phyloP scores from a whole-genome alignment of 169 alveolate genomes.

The Amoebophrya sp. region DNA sequence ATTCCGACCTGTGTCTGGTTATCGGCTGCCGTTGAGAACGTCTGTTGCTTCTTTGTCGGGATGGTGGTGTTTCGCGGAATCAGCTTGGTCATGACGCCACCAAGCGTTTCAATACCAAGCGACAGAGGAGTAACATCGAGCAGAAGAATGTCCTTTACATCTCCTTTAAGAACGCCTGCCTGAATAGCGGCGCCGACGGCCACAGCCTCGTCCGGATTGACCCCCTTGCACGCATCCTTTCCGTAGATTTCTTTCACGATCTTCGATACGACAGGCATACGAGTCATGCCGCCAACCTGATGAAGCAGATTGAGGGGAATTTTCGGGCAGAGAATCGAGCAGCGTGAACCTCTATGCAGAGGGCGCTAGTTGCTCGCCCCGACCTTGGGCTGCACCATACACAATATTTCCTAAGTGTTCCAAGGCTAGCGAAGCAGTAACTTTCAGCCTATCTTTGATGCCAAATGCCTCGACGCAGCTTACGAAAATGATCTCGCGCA shows the following conservation, averaged over 20 bases:
- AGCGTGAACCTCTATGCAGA: no score
- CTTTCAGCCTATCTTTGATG: no score
- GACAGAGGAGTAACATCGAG: slow-evolving; percentile 93
- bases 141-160: slow-evolving; percentile 89
- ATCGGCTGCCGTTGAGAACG: slow-evolving; percentile 95
- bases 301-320: no score
- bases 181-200: slow-evolving; percentile 99
- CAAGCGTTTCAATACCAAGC: slow-evolving; percentile 89
- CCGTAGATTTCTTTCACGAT: slow-evolving; percentile 62
- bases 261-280: slow-evolving; percentile 92
- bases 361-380: no score
- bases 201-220: slow-evolving; percentile 99
- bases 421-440: no score
- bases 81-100: slow-evolving; percentile 92
- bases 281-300: slow-evolving; percentile 93
- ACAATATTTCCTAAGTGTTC: no score
- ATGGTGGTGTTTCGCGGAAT: slow-evolving; percentile 96
- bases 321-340: no score
- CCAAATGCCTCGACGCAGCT: no score
- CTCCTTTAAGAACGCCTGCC: slow-evolving; percentile 96
- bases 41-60: slow-evolving; percentile 95
- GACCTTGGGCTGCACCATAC: no score
- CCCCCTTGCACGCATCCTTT: slow-evolving; percentile 88
- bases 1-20: slow-evolving; percentile 86
- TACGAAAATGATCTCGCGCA: no score